Percentiles rank a stretch among this genome's conserved stretches.
phyloP scores from a whole-genome alignment of 352 stramenopile species.

The Aphanomyces cochlioides region DNA sequence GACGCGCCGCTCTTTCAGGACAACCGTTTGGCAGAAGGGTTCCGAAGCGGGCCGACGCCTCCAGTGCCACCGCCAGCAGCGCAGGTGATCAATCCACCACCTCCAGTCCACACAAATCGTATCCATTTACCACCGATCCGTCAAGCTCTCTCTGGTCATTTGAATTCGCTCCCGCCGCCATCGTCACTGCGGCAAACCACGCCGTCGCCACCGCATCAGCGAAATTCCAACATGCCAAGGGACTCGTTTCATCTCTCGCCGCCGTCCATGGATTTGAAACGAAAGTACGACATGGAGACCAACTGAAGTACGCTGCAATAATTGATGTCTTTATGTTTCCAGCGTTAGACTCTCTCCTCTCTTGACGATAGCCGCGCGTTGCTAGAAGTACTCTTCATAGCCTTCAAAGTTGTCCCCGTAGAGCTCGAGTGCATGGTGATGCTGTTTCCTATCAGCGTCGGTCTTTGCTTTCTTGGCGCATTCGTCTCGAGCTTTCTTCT shows the following conservation, averaged over 20 bases:
- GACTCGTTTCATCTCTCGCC: too few species aligned
- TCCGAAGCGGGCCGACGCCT: too few species aligned
- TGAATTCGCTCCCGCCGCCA: background rate
- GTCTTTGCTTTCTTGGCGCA: background rate
- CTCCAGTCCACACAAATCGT: background rate
- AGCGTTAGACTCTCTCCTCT: too few species aligned
- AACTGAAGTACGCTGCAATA: too few species aligned
- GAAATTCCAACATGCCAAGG: background rate
- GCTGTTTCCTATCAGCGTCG: background rate
- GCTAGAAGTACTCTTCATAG: slow-evolving; percentile 9
- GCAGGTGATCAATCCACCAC: too few species aligned
- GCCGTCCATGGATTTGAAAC: too few species aligned
- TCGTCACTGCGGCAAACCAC: background rate
- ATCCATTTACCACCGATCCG: slow-evolving; percentile 1
- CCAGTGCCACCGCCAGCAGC: too few species aligned
- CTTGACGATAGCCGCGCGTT: too few species aligned
- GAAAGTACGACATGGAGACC: too few species aligned
- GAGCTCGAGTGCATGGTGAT: background rate
- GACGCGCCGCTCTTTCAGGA: background rate
- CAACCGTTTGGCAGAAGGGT: background rate
- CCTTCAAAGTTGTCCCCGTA: slow-evolving; percentile 10
- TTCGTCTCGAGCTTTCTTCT: too few species aligned
- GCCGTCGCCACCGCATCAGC: background rate
- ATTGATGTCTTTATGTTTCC: too few species aligned
- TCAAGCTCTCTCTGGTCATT: slow-evolving; percentile 1